Conservation (phyloP, 2,329 filamentous ascomycete genomes). For the Tolypocladium tropicale region DNA sequence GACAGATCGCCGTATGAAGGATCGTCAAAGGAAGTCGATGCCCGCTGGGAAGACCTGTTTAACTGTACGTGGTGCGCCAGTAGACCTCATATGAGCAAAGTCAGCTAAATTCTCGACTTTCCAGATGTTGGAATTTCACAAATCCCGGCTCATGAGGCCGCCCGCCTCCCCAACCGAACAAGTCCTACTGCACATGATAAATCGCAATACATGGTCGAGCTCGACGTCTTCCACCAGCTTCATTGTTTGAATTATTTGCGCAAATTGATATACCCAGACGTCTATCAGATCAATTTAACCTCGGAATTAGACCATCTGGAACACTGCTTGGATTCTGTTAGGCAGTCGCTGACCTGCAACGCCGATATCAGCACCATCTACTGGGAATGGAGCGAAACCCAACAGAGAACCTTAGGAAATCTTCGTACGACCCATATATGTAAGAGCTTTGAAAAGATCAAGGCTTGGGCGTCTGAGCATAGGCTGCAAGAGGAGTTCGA, state of each 20-base stretch:
- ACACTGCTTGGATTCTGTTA: conserved; percentile 44
- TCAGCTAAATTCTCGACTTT: not conserved
- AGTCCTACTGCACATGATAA: conserved; percentile 42
- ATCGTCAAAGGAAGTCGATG: conserved; percentile 41
- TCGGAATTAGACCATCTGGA: conserved; percentile 26
- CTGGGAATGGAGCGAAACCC: conserved; percentile 34
- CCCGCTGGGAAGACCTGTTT: conserved; percentile 43
- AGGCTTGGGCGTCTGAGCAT: conserved; percentile 1
- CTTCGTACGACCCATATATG: conserved; percentile 40
- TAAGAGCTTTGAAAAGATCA: conserved; percentile 40
- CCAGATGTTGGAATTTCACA: conserved; percentile 43
- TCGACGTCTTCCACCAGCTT: conserved; percentile 43
- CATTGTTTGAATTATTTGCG: conserved; percentile 38
- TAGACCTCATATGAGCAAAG: not conserved
- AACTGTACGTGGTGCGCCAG: conserved; percentile 1
- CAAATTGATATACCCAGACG: conserved; percentile 36
- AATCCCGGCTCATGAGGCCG: conserved; percentile 41
- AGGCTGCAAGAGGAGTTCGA: not conserved
- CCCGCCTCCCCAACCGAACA: conserved; percentile 40
- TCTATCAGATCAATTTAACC: conserved; percentile 27
- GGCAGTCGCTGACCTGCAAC: conserved; percentile 43
- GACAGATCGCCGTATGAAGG: conserved; percentile 41
- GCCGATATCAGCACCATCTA: conserved; percentile 43
- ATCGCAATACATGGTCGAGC: conserved; percentile 43
- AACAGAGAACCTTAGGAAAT: conserved; percentile 39